These are phyloP conservation scores for Euclidium syriacum DNA, from an alignment of 345 rosid species.

Conservation along the genomic window DNA sequence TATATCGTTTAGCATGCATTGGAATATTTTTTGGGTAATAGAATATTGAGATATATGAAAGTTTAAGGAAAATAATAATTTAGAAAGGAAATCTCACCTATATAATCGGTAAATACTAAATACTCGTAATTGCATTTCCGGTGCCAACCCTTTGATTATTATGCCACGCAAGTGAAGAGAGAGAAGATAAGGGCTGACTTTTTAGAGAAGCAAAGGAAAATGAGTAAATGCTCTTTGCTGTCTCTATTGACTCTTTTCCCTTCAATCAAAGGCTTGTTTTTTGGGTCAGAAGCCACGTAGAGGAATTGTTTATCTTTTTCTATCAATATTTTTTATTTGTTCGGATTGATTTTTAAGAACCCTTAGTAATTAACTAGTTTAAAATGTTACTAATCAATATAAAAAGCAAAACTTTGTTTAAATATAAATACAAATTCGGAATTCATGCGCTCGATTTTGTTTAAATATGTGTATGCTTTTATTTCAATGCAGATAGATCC, in stretches of 20 bases:
- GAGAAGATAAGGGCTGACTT: slow-evolving; percentile 43
- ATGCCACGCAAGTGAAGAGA: slow-evolving; percentile 14
- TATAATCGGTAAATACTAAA: slow-evolving; percentile 19
- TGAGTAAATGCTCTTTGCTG: slow-evolving; percentile 62
- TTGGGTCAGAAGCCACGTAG: slow-evolving; percentile 11
- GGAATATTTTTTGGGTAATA: too few species aligned
- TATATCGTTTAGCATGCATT: too few species aligned
- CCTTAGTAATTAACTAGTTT: too few species aligned
- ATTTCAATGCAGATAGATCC: slow-evolving; percentile 27
- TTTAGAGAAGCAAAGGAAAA: slow-evolving; percentile 17
- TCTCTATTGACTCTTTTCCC: slow-evolving; percentile 44
- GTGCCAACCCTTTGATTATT: slow-evolving; percentile 11
- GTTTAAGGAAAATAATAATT: too few species aligned
- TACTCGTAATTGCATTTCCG: neutral
- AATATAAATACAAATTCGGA: too few species aligned
- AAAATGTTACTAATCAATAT: too few species aligned
- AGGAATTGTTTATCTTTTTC: neutral
- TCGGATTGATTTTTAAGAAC: too few species aligned
- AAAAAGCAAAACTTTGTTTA: too few species aligned
- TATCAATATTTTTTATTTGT: neutral
- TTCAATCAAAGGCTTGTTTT: slow-evolving; percentile 10
- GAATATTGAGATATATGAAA: too few species aligned
- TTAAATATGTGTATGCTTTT: slow-evolving; percentile 7
- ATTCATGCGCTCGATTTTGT: neutral
- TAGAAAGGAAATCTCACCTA: slow-evolving; percentile 19